These are phyloP conservation scores for Penicillium lividum DNA, from an alignment of 495 filamentous ascomycete species.

Conservation along the genomic window DNA sequence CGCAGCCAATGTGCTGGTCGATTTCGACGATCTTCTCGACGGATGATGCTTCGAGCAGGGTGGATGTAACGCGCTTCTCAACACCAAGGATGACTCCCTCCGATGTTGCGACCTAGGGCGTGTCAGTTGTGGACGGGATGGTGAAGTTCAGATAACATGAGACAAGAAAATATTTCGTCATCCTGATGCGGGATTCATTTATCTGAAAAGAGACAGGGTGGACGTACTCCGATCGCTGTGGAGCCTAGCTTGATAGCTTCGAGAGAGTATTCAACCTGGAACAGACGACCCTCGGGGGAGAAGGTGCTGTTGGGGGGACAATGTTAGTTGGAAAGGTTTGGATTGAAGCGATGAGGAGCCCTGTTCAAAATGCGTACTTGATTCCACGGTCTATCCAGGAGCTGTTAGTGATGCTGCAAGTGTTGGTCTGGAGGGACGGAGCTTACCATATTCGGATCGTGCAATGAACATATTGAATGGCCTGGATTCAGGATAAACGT, in stretches of 20 bases:
- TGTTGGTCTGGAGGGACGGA: slow-evolving; percentile 25
- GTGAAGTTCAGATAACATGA: not conserved
- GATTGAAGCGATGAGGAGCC: slow-evolving; percentile 1
- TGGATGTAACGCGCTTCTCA: slow-evolving; percentile 97
- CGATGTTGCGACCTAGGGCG: slow-evolving; percentile 74
- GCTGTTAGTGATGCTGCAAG: slow-evolving; percentile 35
- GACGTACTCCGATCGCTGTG: slow-evolving; percentile 88
- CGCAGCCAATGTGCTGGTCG: slow-evolving; percentile 96
- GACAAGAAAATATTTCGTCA: not conserved
- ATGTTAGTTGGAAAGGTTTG: slow-evolving; percentile 27
- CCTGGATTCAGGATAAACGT: slow-evolving; percentile 17
- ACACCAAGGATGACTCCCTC: slow-evolving; percentile 95
- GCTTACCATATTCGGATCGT: slow-evolving; percentile 97
- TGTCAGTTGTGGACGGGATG: slow-evolving; percentile 12
- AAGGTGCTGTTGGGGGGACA: slow-evolving; percentile 76
- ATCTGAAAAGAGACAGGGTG: slow-evolving; percentile 6
- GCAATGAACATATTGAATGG: slow-evolving; percentile 92
- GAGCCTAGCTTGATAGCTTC: slow-evolving; percentile 99
- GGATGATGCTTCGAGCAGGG: slow-evolving; percentile 92
- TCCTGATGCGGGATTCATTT: not conserved
- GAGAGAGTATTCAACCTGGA: slow-evolving; percentile 99
- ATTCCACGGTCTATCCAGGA: slow-evolving; percentile 84
- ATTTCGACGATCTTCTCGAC: slow-evolving; percentile 99
- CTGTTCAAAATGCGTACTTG: slow-evolving; percentile 66
- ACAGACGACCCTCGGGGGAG: slow-evolving; percentile 98